Evolutionary conservation across 305 asterid genomes (phyloP).

Genomic region (Ilex paraguariensis): DNA sequence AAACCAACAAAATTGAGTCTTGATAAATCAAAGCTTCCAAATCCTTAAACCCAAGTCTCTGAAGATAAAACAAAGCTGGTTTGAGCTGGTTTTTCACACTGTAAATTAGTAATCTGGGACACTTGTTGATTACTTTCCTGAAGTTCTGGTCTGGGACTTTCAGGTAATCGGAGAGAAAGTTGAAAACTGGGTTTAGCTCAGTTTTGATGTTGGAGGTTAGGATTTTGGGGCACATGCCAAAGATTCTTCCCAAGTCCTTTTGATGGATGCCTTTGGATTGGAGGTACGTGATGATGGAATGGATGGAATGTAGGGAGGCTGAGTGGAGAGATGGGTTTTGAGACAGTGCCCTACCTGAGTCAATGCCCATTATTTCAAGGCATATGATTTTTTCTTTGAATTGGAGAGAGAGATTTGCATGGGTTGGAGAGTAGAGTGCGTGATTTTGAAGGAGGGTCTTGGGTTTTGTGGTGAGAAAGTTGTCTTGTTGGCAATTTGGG

Average conservation of each 20-base stretch:
- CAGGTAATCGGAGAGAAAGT: conserved; percentile 55
- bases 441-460: conserved; percentile 58
- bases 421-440: conserved; percentile 67
- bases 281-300: conserved; percentile 57
- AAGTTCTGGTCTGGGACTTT: conserved; percentile 53
- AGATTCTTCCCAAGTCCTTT: conserved; percentile 69
- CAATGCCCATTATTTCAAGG: conserved; percentile 88
- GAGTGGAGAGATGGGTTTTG: conserved; percentile 63
- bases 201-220: conserved; percentile 60
- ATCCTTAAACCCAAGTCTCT: conserved; percentile 61
- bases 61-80: conserved; percentile 76
- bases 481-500: conserved; percentile 18
- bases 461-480: conserved; percentile 36
- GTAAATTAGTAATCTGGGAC: conserved; percentile 60
- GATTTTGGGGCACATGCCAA: conserved; percentile 80
- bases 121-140: conserved; percentile 66
- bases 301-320: conserved; percentile 61
- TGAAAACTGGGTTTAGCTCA: conserved; percentile 68
- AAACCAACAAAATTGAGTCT: conserved; percentile 69
- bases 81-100: conserved; percentile 68
- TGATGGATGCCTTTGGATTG: conserved; percentile 80
- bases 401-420: conserved; percentile 61
- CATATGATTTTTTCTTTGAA: conserved; percentile 90
- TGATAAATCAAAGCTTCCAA: conserved; percentile 54
- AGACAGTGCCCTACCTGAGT: conserved; percentile 71